Percentiles rank a stretch among this genome's conserved stretches.
Conservation (phyloP, 2,329 filamentous ascomycete species). For the Endocalyx cinctus region DNA sequence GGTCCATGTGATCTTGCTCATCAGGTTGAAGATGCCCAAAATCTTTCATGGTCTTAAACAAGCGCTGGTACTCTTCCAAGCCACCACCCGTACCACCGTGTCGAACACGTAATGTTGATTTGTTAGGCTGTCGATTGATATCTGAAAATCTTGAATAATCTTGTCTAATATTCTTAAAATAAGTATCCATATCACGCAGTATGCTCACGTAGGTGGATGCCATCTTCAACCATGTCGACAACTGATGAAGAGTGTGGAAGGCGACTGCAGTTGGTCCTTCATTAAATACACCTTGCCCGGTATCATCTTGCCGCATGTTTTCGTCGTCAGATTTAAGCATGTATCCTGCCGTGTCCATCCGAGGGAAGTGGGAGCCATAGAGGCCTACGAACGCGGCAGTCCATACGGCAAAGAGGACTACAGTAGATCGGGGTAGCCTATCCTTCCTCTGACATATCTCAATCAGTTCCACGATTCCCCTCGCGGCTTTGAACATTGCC, state of each 20-base stretch:
- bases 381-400: slow-evolving; percentile 61
- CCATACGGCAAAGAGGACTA: slow-evolving; percentile 64
- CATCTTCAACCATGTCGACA: slow-evolving; percentile 51
- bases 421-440: slow-evolving; percentile 62
- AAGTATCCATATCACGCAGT: slow-evolving; percentile 48
- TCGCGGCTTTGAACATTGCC: slow-evolving; percentile 58
- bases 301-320: slow-evolving; percentile 13
- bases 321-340: slow-evolving; percentile 41
- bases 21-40: slow-evolving; percentile 36
- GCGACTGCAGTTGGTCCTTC: slow-evolving; percentile 42
- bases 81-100: slow-evolving; percentile 44
- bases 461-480: slow-evolving; percentile 61
- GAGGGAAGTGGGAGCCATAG: slow-evolving; percentile 63
- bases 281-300: slow-evolving; percentile 25
- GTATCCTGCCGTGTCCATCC: slow-evolving; percentile 58
- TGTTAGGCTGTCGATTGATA: slow-evolving; percentile 18
- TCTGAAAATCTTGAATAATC: slow-evolving; percentile 37
- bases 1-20: slow-evolving; percentile 25
- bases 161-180: slow-evolving; percentile 46
- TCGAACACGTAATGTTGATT: slow-evolving; percentile 34
- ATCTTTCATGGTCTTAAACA: slow-evolving; percentile 35
- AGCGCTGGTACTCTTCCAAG: slow-evolving; percentile 49
- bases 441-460: slow-evolving; percentile 55
- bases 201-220: slow-evolving; percentile 51
- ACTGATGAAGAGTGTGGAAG: slow-evolving; percentile 44